Percentiles rank a stretch among this genome's conserved stretches.
Conservation (phyloP, 2,329 filamentous ascomycete genomes). For the Teratosphaeria nubilosa region DNA sequence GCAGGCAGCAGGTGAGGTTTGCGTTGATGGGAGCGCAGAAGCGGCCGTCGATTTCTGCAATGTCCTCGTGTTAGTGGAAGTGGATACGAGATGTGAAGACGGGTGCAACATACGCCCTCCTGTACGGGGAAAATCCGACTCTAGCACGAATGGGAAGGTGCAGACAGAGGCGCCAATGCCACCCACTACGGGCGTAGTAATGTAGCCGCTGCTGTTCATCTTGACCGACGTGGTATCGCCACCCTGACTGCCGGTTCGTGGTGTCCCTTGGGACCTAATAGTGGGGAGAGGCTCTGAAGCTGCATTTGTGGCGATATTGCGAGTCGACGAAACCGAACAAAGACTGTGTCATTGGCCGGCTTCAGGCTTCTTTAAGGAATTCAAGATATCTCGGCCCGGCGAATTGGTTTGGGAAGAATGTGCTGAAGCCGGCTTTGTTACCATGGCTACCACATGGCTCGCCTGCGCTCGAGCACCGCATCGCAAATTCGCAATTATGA, state of each 20-base stretch:
- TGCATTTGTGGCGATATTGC: not conserved
- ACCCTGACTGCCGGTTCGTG: not conserved
- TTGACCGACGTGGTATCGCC: not conserved
- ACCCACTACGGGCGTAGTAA: not conserved
- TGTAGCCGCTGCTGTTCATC: not conserved
- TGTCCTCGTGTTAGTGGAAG: not conserved
- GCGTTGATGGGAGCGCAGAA: slow-evolving; percentile 40
- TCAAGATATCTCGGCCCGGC: not conserved
- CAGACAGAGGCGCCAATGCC: not conserved
- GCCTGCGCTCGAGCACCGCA: not conserved
- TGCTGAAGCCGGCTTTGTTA: not conserved
- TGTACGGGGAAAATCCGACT: not conserved
- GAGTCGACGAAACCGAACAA: not conserved
- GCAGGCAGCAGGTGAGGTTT: slow-evolving; percentile 60
- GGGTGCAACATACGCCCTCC: not conserved
- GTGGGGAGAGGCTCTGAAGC: not conserved
- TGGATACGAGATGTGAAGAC: not conserved
- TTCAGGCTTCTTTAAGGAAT: not conserved
- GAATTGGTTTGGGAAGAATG: not conserved
- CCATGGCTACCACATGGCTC: not conserved
- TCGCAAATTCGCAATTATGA: not conserved
- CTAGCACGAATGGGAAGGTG: not conserved
- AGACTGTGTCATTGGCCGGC: not conserved
- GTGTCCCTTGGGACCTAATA: not conserved
- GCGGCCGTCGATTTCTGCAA: slow-evolving; percentile 38